Percentiles rank a stretch among this genome's conserved stretches.
Evolutionary conservation across 2,329 filamentous ascomycete genomes (phyloP).

Genomic region (Aurifilum marmelostoma): DNA sequence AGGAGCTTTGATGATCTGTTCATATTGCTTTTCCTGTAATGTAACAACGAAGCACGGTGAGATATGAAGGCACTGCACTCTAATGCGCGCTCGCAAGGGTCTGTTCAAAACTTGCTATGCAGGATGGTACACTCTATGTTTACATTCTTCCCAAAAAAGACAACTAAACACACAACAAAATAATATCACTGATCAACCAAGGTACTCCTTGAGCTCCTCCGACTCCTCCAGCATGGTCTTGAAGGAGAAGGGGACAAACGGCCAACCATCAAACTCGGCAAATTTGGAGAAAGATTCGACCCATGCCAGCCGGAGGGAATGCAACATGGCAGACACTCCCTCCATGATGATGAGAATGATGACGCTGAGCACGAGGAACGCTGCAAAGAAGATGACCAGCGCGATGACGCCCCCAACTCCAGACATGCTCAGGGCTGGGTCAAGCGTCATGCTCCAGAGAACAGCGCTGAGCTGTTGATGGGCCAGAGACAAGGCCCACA

Average conservation of each 20-base stretch:
- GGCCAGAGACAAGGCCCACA: slow-evolving; percentile 95
- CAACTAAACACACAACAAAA: not conserved
- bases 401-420: slow-evolving; percentile 75
- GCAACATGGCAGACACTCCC: slow-evolving; percentile 93
- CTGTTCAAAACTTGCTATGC: not conserved
- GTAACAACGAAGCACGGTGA: not conserved
- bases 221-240: slow-evolving; percentile 83
- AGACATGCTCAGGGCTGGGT: slow-evolving; percentile 68
- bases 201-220: slow-evolving; percentile 60
- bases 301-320: slow-evolving; percentile 90
- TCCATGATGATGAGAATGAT: slow-evolving; percentile 88
- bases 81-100: not conserved
- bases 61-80: not conserved
- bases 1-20: not conserved
- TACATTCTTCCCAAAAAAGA: not conserved
- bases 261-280: slow-evolving; percentile 85
- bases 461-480: slow-evolving; percentile 97
- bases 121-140: slow-evolving; percentile 3
- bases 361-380: slow-evolving; percentile 83
- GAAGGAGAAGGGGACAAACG: slow-evolving; percentile 90
- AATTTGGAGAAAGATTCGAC: slow-evolving; percentile 98
- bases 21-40: not conserved
- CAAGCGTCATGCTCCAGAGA: slow-evolving; percentile 94
- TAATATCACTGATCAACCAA: slow-evolving; percentile 42
- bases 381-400: slow-evolving; percentile 79